A percentile compares a stretch with the other conserved stretches of the same genome.
Evolutionary conservation across 345 rosid species (phyloP).

Genomic region (Rhodamnia rubescens): DNA sequence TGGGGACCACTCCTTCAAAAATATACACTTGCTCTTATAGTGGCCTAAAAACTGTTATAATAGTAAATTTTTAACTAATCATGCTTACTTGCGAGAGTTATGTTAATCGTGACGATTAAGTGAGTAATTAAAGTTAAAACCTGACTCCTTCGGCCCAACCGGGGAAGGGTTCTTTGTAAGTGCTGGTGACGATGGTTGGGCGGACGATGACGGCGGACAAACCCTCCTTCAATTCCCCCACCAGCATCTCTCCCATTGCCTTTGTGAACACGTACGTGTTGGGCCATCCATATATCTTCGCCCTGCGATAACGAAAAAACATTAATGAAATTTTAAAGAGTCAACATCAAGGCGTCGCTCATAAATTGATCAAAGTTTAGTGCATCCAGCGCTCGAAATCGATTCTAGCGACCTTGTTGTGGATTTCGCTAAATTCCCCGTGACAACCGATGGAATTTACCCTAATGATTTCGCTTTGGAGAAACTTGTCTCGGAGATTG

Average conservation of each 20-base stretch:
- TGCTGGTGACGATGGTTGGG: conserved; percentile 57
- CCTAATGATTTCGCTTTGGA: background rate
- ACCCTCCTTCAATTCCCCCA: conserved; percentile 30
- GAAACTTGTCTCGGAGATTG: background rate
- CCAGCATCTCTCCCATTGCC: conserved; percentile 79
- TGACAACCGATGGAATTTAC: background rate
- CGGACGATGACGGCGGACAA: conserved; percentile 45
- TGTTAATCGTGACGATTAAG: background rate
- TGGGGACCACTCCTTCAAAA: too few relatives aligned
- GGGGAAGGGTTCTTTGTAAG: conserved; percentile 58
- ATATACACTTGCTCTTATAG: too few relatives aligned
- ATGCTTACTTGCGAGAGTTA: background rate
- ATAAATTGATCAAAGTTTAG: background rate
- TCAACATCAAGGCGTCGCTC: too few relatives aligned
- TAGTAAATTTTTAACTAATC: background rate
- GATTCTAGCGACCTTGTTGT: background rate
- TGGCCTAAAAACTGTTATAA: too few relatives aligned
- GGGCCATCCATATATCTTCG: conserved; percentile 64
- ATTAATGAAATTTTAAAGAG: background rate
- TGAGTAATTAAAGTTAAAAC: conserved; percentile 1
- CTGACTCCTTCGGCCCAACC: conserved; percentile 78
- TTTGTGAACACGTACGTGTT: conserved; percentile 73
- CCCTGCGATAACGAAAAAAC: conserved; percentile 18
- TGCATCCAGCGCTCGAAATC: background rate
- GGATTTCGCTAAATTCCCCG: background rate